A percentile compares a stretch with the other conserved stretches of the same genome.
phyloP scores from a whole-genome alignment of 148 eudicot species.

The Cornus suecica region DNA sequence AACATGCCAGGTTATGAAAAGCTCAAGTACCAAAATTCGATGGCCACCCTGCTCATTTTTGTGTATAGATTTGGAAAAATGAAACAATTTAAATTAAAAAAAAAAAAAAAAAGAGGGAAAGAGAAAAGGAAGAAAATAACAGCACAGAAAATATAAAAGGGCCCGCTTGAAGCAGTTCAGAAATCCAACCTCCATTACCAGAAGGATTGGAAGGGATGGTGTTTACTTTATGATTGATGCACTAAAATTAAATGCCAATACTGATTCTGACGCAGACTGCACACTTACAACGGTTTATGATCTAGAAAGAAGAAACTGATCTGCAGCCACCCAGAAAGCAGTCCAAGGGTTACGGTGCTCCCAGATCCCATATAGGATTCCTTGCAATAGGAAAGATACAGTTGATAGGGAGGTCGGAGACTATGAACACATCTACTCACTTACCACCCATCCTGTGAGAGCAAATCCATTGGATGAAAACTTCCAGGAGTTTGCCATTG shows the following conservation, averaged over 20 bases:
- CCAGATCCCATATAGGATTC: conserved; percentile 7
- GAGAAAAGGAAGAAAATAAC: conserved; percentile 14
- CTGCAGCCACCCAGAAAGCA: conserved; percentile 19
- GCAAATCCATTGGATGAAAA: conserved; percentile 20
- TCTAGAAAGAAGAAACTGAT: conserved; percentile 34
- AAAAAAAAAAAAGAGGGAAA: conserved; percentile 1
- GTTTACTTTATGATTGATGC: not conserved
- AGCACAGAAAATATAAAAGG: conserved; percentile 31
- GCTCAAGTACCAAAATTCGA: conserved; percentile 31
- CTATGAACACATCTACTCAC: conserved; percentile 17
- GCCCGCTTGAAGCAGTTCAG: conserved; percentile 33
- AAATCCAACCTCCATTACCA: conserved; percentile 35
- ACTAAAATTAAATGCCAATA: conserved; percentile 4
- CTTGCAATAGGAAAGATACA: not conserved
- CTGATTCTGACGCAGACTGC: conserved; percentile 20
- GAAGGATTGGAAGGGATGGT: conserved; percentile 19
- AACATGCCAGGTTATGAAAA: conserved; percentile 15
- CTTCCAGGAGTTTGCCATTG: conserved; percentile 15
- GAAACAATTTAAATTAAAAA: conserved; percentile 12
- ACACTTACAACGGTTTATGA: conserved; percentile 18
- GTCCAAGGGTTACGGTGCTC: not conserved
- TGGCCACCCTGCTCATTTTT: conserved; percentile 20
- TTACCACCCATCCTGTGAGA: conserved; percentile 26
- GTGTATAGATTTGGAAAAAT: conserved; percentile 14
- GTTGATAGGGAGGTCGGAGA: conserved; percentile 17